phyloP scores from a whole-genome alignment of 805 yeast genomes.

The Saccharomycopsis sp. region DNA sequence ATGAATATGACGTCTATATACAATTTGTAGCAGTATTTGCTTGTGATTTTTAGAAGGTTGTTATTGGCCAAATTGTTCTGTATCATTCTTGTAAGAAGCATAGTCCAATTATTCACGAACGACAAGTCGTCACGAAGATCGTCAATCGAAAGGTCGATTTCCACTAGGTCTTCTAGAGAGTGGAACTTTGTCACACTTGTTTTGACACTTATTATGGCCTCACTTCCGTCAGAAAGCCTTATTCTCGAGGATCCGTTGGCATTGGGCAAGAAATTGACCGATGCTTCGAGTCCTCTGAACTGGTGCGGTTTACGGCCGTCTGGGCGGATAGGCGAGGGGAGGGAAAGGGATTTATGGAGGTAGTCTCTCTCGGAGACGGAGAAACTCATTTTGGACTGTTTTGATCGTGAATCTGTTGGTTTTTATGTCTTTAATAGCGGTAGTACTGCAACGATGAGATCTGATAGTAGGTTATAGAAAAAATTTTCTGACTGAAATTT shows the following conservation, averaged over 20 bases:
- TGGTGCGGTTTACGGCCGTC: constrained; percentile 74
- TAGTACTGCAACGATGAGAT: too few relatives aligned
- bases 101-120: constrained; percentile 55
- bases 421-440: too few relatives aligned
- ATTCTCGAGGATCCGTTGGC: constrained; percentile 92
- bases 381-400: constrained; percentile 43
- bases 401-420: too few relatives aligned
- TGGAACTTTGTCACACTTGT: constrained; percentile 61
- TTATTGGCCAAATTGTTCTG: constrained; percentile 36
- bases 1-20: constrained; percentile 75
- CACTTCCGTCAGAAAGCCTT: constrained; percentile 82
- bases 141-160: constrained; percentile 74
- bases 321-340: constrained; percentile 63
- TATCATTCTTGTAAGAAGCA: constrained; percentile 51
- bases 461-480: too few relatives aligned
- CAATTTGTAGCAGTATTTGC: constrained; percentile 68
- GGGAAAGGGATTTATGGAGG: constrained; percentile 62
- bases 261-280: constrained; percentile 70
- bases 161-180: constrained; percentile 41
- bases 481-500: neutral
- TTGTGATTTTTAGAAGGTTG: constrained; percentile 52
- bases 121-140: constrained; percentile 77
- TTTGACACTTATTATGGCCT: constrained; percentile 87
- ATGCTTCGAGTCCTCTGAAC: constrained; percentile 81
- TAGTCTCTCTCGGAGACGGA: constrained; percentile 75